Evolutionary conservation across 805 yeast species (phyloP), one percentile per base, ranked within the genome.

Genomic region (Ogataea kodamae): DNA sequence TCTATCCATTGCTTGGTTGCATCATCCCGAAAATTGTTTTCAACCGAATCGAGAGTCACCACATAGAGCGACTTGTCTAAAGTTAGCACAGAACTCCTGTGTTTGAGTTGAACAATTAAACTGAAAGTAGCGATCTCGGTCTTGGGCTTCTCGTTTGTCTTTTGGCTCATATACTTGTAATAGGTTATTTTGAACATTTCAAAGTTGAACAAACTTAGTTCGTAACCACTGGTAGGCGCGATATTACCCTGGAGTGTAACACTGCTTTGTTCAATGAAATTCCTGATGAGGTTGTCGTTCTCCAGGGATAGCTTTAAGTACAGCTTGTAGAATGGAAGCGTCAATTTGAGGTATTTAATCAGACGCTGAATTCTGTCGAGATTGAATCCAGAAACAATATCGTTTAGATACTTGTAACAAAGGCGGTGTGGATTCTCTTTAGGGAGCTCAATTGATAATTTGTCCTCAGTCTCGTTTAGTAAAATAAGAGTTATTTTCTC

Each of bases 391-490:
- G 44, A 25, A 2, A 50, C 40, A 29, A 52, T 35, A 8, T 44
- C 40, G 37, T 48, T 52, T 37, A 60, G 42, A 26, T 57, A 46
- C 4, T 42, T 37, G 25, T 42, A 28, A 25, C 57, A 53, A 5
- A 46, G 39, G 6, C 40, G 31, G 33, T 60, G 65, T 9, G 64
- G 63, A 29, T 54, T 59, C 3, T 40, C 36, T 9, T 36, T 35
- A 2, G 64, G 62, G 13, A 57, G 35, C 20, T 54, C 55, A 17
- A 55, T 46, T 7, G 38, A 42, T 1, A 53, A 37, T 7, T 46
- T 35, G 9, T 45, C 53, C n/a, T 48, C 44, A 8, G 38, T 39
- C 22, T 45, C 49, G 16, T 39, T 39, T 18, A 46, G 28, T 3
- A 59, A 35, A 8, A 49, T 48, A 21, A 59, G 29, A 2, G 59